These are phyloP conservation scores for Bipolaris victoriae DNA, from an alignment of 2,329 filamentous ascomycete genomes.

Conservation along the genomic window DNA sequence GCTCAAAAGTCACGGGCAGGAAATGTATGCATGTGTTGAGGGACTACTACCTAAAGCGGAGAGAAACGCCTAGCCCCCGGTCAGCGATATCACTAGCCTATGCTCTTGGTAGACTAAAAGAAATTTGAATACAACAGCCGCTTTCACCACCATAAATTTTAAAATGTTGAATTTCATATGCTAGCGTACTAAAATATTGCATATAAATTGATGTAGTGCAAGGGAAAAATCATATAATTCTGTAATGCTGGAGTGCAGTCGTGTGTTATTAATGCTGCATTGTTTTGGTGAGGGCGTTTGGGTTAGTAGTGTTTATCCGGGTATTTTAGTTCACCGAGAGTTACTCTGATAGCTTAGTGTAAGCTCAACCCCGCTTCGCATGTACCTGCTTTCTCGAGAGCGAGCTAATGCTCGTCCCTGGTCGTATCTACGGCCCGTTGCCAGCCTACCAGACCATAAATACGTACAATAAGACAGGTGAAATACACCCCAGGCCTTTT, in stretches of 20 bases:
- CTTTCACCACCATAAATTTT: too few relatives aligned
- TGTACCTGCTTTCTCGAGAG: neutral
- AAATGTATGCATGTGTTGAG: neutral
- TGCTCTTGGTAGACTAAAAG: too few relatives aligned
- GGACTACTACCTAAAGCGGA: neutral
- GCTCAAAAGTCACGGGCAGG: neutral
- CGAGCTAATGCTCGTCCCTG: neutral
- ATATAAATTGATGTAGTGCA: too few relatives aligned
- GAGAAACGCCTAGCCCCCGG: neutral
- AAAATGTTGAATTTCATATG: too few relatives aligned
- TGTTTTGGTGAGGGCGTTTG: too few relatives aligned
- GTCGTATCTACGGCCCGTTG: neutral
- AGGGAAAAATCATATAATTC: too few relatives aligned
- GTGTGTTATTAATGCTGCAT: too few relatives aligned
- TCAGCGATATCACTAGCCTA: neutral
- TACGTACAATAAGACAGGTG: neutral
- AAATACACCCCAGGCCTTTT: neutral
- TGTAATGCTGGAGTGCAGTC: too few relatives aligned
- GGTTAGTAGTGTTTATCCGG: too few relatives aligned
- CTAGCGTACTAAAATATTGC: too few relatives aligned
- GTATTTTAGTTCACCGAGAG: too few relatives aligned
- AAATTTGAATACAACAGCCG: too few relatives aligned
- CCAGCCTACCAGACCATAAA: neutral
- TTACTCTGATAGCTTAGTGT: neutral
- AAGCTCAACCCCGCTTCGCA: constrained; percentile 1